phyloP scores from a whole-genome alignment of 805 yeast species.

The Pichia sporocuriosa region DNA sequence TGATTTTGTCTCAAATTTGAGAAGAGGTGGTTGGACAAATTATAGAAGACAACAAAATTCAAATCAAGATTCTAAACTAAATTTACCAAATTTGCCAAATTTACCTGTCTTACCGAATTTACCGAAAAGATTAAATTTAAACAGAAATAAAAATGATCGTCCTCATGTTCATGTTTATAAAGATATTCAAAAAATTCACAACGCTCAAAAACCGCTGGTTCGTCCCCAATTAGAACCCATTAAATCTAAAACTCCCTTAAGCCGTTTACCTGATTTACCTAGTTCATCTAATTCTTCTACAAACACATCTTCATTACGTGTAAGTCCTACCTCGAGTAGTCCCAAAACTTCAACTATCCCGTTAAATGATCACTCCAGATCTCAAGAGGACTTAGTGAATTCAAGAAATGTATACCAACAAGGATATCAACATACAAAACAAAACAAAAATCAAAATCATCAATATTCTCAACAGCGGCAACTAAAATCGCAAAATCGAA shows the following conservation, averaged over 20 bases:
- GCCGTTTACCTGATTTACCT: constrained; percentile 13
- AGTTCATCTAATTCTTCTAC: constrained; percentile 12
- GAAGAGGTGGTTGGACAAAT: constrained; percentile 45
- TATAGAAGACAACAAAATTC: constrained; percentile 28
- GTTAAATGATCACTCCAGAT: not conserved
- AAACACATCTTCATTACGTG: constrained; percentile 5
- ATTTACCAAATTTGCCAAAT: constrained; percentile 1
- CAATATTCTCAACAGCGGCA: constrained; percentile 2
- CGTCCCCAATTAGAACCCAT: constrained; percentile 9
- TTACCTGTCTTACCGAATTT: not conserved
- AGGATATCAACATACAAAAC: not conserved
- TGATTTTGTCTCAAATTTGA: constrained; percentile 15
- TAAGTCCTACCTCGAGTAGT: constrained; percentile 7
- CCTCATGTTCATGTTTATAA: constrained; percentile 14
- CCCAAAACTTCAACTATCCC: constrained; percentile 1
- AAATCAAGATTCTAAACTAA: not conserved
- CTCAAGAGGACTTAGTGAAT: not conserved
- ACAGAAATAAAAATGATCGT: not conserved
- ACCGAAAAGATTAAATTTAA: not conserved
- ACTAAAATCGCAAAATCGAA: not conserved
- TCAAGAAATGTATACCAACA: constrained; percentile 3
- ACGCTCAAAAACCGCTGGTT: constrained; percentile 9
- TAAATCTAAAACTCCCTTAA: constrained; percentile 9
- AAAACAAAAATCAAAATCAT: constrained; percentile 1
- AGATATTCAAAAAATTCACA: constrained; percentile 14